Evolutionary conservation across 2,329 filamentous ascomycete genomes (phyloP), one percentile per base, ranked within the genome.

Genomic region (Arachnomyces sp.): DNA sequence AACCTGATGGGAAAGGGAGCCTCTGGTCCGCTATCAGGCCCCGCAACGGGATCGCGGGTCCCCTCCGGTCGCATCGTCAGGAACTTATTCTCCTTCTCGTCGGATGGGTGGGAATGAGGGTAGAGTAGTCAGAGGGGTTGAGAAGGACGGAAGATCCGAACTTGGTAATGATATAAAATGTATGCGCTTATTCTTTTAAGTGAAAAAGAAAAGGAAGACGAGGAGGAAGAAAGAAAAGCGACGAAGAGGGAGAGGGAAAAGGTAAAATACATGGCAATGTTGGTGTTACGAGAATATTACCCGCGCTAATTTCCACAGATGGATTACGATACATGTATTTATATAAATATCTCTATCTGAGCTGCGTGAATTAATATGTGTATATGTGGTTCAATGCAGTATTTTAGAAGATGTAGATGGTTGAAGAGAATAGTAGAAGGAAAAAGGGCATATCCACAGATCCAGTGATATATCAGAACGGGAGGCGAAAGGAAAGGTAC

Each of bases 1-100:
- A 96, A 81, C 51, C 74, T 77, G 52, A 94, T 73, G 0, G 92
- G 92, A 62, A 81, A 96, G 0, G 92, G 92, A 4, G 77, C 38
- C 53, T 79, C 72, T 9, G 90, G 90, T 2, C 87, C 87, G 30
- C 69, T 63, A 32, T 84, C 77, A 7, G 81, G 71, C 41, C 90
- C 90, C 43, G 86, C 77, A 50, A 92, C 76, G 38, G 73, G 69
- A 34, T 84, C 81, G 46, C 86, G 81, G 47, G 73, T 67, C 18
- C 63, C 59, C 47, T 70, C 58, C 49, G 73, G 67, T 40, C 62
- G 61, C 69, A 72, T 72, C 13, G 31, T 44, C 38, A 18, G 20
- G 20, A 5, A 5, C 9, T 25, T 25, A 5, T 5, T 25, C 20
- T 25, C 20, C 20, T 25, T 25, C 20, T 25, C 20, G 5, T 25